Evolutionary conservation across 2,329 filamentous ascomycete species (phyloP), one percentile per base, ranked within the genome.

Genomic region (Colletotrichum sp.): DNA sequence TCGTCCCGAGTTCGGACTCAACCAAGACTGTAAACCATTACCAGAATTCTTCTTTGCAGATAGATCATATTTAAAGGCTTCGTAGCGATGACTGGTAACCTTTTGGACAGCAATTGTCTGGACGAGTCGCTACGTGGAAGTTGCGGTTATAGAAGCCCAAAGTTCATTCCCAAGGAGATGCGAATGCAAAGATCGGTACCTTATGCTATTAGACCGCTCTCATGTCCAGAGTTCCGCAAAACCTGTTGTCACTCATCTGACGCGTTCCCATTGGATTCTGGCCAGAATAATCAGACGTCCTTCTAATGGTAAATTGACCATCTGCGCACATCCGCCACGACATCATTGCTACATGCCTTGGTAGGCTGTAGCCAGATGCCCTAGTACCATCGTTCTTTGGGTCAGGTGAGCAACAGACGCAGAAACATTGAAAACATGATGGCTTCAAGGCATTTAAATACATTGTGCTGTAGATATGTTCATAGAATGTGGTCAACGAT

Each of bases 221-320:
- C 0, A n/a, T 43, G 5, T n/a, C 18, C 8, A 6, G 0, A 43
- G 0, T 10, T 43, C 9, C 38, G 0, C 38, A 3, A 10, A 43
- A 10, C 1, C 38, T 10, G 9, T 10, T n/a, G 38, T n/a, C 38
- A 12, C 8, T 43, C 18, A 43, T n/a, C 18, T 43, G 38, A n/a
- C 38, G 9, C 9, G 38, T 43, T n/a, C 18, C 38, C 5, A n/a
- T 6, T 10, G 1, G 3, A n/a, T 43, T 43, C 38, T 10, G 9
- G 18, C 38, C 38, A 38, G 3, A 2, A 38, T 38, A 38, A 18
- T 38, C 36, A n/a, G 18, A 43, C 5, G 38, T n/a, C 18, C 38
- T 43, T n/a, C 5, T 6, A 43, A n/a, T n/a, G 18, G 3, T 38
- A 2, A 43, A 3, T 3, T n/a, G 38, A 43, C 3, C 38, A n/a